phyloP scores from a whole-genome alignment of 73 alveolate genomes.

The Uronychia binucleata region DNA sequence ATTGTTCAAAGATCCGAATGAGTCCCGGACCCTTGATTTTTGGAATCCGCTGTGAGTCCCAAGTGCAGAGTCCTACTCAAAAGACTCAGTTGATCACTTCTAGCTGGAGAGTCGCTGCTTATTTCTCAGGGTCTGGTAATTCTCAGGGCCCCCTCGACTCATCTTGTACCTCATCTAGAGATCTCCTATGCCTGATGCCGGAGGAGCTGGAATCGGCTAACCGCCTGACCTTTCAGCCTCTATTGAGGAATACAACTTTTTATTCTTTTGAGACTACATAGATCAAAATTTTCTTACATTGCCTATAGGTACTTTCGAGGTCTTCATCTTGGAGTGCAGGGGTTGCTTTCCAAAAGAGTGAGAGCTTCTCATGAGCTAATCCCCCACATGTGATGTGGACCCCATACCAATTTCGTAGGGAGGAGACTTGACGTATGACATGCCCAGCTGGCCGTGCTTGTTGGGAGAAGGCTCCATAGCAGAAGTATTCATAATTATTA shows the following conservation, averaged over 20 bases:
- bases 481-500: background rate
- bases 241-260: background rate
- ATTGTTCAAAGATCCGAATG: background rate
- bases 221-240: background rate
- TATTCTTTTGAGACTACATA: background rate
- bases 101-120: background rate
- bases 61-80: background rate
- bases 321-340: background rate
- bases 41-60: background rate
- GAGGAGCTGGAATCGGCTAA: background rate
- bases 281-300: background rate
- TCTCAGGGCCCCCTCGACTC: background rate
- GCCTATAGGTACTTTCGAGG: background rate
- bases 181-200: background rate
- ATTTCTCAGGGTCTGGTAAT: background rate
- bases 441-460: background rate
- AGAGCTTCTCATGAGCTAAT: background rate
- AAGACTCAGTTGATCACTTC: background rate
- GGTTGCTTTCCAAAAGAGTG: background rate
- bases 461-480: background rate
- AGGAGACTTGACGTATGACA: background rate
- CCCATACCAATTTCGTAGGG: background rate
- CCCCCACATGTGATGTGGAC: background rate
- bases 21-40: background rate
- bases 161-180: background rate